Base-by-base conservation (phyloP, 2,329 filamentous ascomycete species). In the Coniochaeta prunicola region DNA sequence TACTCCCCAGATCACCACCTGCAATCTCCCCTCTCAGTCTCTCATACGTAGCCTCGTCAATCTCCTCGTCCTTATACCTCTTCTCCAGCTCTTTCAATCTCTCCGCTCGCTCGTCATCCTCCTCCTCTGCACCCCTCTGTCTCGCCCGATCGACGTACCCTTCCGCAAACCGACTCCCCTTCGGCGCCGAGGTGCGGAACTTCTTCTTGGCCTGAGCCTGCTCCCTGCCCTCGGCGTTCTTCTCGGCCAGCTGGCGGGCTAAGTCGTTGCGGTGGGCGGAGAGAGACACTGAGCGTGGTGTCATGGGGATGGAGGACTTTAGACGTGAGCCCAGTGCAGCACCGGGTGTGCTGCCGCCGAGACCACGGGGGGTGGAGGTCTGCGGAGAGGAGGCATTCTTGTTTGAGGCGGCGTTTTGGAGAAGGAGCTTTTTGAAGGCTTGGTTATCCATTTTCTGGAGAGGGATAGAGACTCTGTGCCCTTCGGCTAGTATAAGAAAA, bases 401-500 rank as follows among this genome's bases (percentile, higher is more conserved):
- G 60, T 77, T 78, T 15, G 36, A 36, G 58, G 72, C 68, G 7
- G 78, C 69, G 60, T 78, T 79, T 42, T 73, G 72, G 53, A 86
- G 78, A 24, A 96, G 74, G 7, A 97, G 82, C 63, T 89, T 88
- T 58, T 94, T 88, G 69, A 99, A 99, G 68, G 97, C 91, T 48
- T 92, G 85, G 79, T 97, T 97, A 72, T 97, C 96, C 94, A 99
- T 97, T 6, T 57, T 58, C n/a, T n/a, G n/a, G n/a, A n/a, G n/a
- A n/a, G n/a, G n/a, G n/a, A n/a, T n/a, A n/a, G n/a, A n/a, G n/a
- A n/a, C n/a, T n/a, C n/a, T n/a, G n/a, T n/a, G n/a, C n/a, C n/a
- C n/a, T n/a, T n/a, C n/a, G n/a, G n/a, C n/a, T n/a, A n/a, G n/a
- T n/a, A n/a, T n/a, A n/a, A n/a, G n/a, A n/a, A n/a, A n/a, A n/a